Evolutionary conservation across 352 stramenopile species (phyloP).

Genomic region (Pythium monospermum): DNA sequence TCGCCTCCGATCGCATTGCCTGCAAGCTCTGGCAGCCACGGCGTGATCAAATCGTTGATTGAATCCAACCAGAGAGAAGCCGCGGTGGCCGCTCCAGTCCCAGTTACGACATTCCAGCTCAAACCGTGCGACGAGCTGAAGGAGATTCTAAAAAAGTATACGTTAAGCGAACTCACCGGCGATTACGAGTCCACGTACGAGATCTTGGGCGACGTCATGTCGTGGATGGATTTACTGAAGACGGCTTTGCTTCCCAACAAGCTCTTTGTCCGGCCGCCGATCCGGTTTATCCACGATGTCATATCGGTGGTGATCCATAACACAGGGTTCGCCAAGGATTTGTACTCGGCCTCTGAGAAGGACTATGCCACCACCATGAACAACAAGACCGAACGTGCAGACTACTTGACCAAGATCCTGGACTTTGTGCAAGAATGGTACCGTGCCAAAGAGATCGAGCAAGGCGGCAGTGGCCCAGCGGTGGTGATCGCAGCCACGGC

Average conservation of each 20-base stretch:
- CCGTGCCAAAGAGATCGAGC: constrained; percentile 21
- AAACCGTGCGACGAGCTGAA: constrained; percentile 30
- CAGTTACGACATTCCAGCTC: constrained; percentile 42
- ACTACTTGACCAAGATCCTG: constrained; percentile 73
- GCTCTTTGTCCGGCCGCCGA: constrained; percentile 65
- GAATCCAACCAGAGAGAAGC: not conserved
- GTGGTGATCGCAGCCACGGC: constrained; percentile 66
- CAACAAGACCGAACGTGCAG: constrained; percentile 65
- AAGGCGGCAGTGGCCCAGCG: constrained; percentile 3
- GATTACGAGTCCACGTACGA: constrained; percentile 66
- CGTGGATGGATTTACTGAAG: constrained; percentile 74
- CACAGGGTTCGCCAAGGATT: constrained; percentile 48
- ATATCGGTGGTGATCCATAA: constrained; percentile 66
- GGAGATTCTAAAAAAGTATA: constrained; percentile 30
- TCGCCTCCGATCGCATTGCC: constrained; percentile 5
- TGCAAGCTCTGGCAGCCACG: constrained; percentile 1
- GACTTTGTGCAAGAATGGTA: constrained; percentile 68
- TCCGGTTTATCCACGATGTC: constrained; percentile 79
- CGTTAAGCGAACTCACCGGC: constrained; percentile 38
- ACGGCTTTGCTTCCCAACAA: constrained; percentile 59
- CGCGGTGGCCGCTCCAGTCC: not conserved
- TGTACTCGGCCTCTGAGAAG: constrained; percentile 42
- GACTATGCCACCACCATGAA: constrained; percentile 65
- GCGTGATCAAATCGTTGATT: not conserved
- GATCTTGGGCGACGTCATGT: constrained; percentile 62